Evolutionary conservation across 139 green algal species (phyloP).

Genomic region (Asterochloris sp.): DNA sequence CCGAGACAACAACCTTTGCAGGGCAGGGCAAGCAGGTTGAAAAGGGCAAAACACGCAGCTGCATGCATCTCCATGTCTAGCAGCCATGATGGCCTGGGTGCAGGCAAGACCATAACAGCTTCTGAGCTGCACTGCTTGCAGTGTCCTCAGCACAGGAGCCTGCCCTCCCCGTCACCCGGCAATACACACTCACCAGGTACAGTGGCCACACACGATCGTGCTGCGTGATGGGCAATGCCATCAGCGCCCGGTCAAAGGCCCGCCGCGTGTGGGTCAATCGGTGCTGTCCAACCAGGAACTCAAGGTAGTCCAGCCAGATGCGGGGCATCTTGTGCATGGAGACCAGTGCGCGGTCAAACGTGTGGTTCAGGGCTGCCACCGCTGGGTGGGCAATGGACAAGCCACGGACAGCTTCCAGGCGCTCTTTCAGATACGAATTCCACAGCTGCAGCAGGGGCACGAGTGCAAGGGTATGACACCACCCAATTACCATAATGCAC

Average conservation of each 20-base stretch:
- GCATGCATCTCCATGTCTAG: no score
- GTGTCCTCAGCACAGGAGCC: no score
- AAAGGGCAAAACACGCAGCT: no score
- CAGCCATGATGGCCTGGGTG: background rate
- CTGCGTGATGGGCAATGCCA: conserved; percentile 94
- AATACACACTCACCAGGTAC: conserved; percentile 72
- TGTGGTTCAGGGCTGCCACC: conserved; percentile 78
- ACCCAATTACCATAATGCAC: background rate
- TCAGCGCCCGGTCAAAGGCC: conserved; percentile 88
- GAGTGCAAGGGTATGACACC: background rate
- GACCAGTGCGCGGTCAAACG: conserved; percentile 92
- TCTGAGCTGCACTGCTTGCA: background rate
- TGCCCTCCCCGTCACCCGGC: background rate
- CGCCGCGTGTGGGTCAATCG: conserved; percentile 74
- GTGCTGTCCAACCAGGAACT: conserved; percentile 69
- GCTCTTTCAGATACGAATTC: conserved; percentile 85
- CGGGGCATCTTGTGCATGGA: conserved; percentile 98
- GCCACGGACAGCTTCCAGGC: conserved; percentile 62
- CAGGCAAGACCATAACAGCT: background rate
- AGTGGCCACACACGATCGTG: conserved; percentile 93
- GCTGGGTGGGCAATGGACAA: conserved; percentile 45
- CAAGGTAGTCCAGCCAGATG: conserved; percentile 92
- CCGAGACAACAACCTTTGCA: no score
- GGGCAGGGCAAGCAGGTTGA: no score
- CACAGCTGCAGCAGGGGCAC: conserved; percentile 67